phyloP scores from a whole-genome alignment of 257 asterid genomes.

The Penstemon newberryi region DNA sequence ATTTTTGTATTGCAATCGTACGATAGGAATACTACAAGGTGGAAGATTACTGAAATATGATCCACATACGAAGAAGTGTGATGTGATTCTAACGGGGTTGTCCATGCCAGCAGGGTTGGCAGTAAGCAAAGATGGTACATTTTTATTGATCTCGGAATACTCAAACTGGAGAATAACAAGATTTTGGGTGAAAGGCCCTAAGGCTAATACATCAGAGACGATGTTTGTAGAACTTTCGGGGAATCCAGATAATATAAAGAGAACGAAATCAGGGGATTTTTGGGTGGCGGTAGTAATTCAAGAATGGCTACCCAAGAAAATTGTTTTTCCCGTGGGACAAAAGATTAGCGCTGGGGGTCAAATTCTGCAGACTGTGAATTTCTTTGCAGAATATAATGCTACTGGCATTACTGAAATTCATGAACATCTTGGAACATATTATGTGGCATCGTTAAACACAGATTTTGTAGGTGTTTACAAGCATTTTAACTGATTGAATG shows the following conservation, averaged over 20 bases:
- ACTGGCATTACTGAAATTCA: constrained; percentile 26
- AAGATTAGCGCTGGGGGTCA: constrained; percentile 14
- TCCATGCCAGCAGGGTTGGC: constrained; percentile 47
- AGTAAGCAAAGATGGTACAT: constrained; percentile 36
- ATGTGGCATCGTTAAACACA: constrained; percentile 22
- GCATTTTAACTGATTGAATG: neutral
- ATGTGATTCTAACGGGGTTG: constrained; percentile 37
- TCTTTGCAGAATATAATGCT: constrained; percentile 27
- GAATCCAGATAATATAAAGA: constrained; percentile 45
- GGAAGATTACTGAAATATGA: constrained; percentile 54
- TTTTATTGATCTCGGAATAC: constrained; percentile 41
- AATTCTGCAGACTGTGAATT: constrained; percentile 28
- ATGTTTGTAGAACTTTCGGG: constrained; percentile 21
- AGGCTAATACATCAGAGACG: constrained; percentile 32
- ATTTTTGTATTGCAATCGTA: constrained; percentile 30
- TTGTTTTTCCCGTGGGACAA: constrained; percentile 24
- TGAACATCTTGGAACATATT: constrained; percentile 22
- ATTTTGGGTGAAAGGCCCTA: constrained; percentile 46
- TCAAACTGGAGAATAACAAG: constrained; percentile 34
- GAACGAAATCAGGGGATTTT: constrained; percentile 44
- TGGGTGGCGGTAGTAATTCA: constrained; percentile 47
- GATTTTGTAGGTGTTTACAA: constrained; percentile 28
- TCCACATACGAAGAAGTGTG: constrained; percentile 24
- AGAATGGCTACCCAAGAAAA: constrained; percentile 30
- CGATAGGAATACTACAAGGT: constrained; percentile 29